Evolutionary conservation across 495 filamentous ascomycete species (phyloP).

Genomic region (Penicillium arizonense): DNA sequence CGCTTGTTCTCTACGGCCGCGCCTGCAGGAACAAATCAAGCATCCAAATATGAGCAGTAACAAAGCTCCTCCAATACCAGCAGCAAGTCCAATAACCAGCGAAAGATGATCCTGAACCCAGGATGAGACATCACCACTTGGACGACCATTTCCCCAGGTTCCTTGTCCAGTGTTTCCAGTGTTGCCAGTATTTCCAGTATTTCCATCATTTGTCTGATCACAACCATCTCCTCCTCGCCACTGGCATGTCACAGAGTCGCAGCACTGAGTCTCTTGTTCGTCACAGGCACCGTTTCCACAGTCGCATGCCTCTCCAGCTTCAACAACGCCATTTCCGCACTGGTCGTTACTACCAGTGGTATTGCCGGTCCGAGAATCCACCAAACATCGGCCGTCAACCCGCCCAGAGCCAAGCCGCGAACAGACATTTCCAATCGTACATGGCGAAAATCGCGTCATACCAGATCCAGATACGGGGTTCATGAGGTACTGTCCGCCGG

Average conservation of each 20-base stretch:
- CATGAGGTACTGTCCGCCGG: conserved; percentile 77
- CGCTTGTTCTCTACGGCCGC: neutral
- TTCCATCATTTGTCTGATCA: conserved; percentile 65
- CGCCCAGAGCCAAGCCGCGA: conserved; percentile 68
- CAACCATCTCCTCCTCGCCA: conserved; percentile 70
- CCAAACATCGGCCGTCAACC: conserved; percentile 67
- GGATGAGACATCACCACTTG: conserved; percentile 17
- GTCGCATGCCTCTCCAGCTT: conserved; percentile 89
- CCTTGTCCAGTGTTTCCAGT: neutral
- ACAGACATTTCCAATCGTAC: conserved; percentile 86
- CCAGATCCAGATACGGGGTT: conserved; percentile 72
- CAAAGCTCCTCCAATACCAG: conserved; percentile 61
- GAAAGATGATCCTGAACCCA: conserved; percentile 64
- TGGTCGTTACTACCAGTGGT: conserved; percentile 70
- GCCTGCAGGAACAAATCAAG: conserved; percentile 44
- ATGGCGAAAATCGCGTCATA: conserved; percentile 78
- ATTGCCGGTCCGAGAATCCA: conserved; percentile 54
- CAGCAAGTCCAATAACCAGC: conserved; percentile 64
- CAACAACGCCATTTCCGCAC: conserved; percentile 93
- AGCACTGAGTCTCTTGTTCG: conserved; percentile 61
- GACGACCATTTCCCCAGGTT: neutral
- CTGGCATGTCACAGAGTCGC: conserved; percentile 80
- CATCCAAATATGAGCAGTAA: conserved; percentile 56
- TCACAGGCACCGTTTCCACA: conserved; percentile 72
- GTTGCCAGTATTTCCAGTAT: no score